Base-by-base conservation (phyloP, 2,329 filamentous ascomycete genomes). In the Fusarium anguioides region DNA sequence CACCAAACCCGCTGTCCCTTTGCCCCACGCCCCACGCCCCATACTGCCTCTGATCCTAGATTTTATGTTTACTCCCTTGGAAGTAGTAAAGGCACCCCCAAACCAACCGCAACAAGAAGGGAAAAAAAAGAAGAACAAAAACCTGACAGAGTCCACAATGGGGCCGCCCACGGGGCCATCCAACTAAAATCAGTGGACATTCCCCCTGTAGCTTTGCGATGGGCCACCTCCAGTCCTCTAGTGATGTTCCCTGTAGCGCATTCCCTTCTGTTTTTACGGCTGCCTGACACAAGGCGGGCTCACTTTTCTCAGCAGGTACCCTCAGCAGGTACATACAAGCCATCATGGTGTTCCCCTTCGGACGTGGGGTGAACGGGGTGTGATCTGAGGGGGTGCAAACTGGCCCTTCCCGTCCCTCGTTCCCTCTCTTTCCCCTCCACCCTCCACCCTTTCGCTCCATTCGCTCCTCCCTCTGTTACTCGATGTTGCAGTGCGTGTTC, bases 261-360 rank as follows among this genome's bases (percentile, higher is more conserved):
- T 51, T 53, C 54, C 59, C 65, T 69, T 69, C 66, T 74, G 68
- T 72, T 71, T 70, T 68, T 71, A 63, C 68, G 60, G 55, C 68
- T 70, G 63, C 69, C 68, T 71, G 60, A 37, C 51, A 44, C 51
- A 66, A 54, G 65, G 69, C 55, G 70, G 58, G 55, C 51, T 71
- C 72, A 68, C 50, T 64, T 63, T 48, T 53, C 58, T 66, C 65
- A 61, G 57, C 71, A 74, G 73, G 70, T 72, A 72, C 60, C 59
- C 66, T 69, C 60, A 61, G 65, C 47, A 64, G 36, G 54, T 50
- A 49, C 49, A 31, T 68, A 65, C 65, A 68, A 68, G 50, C 42
- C 50, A 56, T 41, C n/a, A 35, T 49, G 53, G 51, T 59, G 55
- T 8, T 27, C 26, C 8, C 41, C 48, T 48, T 55, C 40, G 35